Conservation (phyloP, 352 stramenopile genomes). For the Phytophthora niederhauseri region DNA sequence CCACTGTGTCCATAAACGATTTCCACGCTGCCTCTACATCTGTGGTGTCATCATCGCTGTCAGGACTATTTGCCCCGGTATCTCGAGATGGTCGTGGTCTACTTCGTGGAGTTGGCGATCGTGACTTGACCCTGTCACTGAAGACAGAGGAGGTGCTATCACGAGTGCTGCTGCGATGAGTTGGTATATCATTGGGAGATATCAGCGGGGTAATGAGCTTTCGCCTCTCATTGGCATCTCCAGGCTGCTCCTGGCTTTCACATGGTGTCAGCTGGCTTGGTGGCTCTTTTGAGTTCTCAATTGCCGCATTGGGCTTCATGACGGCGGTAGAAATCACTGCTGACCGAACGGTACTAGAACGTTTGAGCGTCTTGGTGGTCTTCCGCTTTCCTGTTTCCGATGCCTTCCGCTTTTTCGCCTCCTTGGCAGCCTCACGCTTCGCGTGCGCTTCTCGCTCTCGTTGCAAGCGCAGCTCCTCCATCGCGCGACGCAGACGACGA, state of each 20-base stretch:
- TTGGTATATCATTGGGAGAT: conserved; percentile 15
- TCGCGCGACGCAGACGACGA: conserved; percentile 43
- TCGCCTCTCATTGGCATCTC: conserved; percentile 4
- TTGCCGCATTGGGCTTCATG: not conserved
- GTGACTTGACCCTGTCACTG: conserved; percentile 13
- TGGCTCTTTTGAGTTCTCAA: conserved; percentile 8
- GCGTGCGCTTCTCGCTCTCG: conserved; percentile 50
- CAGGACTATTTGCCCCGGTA: conserved; percentile 24
- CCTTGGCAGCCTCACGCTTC: conserved; percentile 30
- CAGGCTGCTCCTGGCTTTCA: conserved; percentile 2
- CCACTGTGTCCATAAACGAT: conserved; percentile 57
- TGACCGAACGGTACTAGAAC: conserved; percentile 19
- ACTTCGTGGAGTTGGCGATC: conserved; percentile 19
- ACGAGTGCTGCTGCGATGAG: conserved; percentile 18
- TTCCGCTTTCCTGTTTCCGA: conserved; percentile 31
- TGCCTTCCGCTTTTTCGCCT: conserved; percentile 31
- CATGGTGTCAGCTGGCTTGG: conserved; percentile 1
- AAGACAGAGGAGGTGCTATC: not conserved
- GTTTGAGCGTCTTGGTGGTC: conserved; percentile 22
- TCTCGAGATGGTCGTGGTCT: conserved; percentile 25
- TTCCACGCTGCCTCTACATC: conserved; percentile 70
- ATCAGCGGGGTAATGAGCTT: conserved; percentile 12
- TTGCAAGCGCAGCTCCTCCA: conserved; percentile 53
- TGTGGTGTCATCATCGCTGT: conserved; percentile 62
- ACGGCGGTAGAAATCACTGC: conserved; percentile 18